Evolutionary conservation across 495 filamentous ascomycete genomes (phyloP).

Genomic region (Astrocystis sublimbata): DNA sequence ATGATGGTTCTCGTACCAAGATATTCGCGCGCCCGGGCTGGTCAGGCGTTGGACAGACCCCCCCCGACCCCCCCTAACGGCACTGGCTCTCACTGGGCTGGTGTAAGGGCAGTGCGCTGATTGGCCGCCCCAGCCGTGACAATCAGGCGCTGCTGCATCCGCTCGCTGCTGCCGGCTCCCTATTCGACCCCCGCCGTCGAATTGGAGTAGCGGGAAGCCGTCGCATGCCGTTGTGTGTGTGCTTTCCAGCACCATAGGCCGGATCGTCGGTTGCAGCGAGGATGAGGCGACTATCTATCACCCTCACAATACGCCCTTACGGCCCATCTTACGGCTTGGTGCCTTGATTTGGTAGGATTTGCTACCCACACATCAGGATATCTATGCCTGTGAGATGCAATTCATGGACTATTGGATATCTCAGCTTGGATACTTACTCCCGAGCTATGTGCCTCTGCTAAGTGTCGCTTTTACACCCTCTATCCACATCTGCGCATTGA

Average conservation of each 20-base stretch:
- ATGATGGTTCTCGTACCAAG: slow-evolving; percentile 11
- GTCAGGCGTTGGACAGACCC: slow-evolving; percentile 3
- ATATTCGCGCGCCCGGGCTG: slow-evolving; percentile 1
- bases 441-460: neutral
- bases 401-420: neutral
- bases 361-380: neutral
- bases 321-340: neutral
- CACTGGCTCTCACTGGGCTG: slow-evolving; percentile 12
- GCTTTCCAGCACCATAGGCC: neutral
- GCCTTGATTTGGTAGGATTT: neutral
- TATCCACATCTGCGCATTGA: neutral
- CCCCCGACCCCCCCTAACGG: too few species aligned
- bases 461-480: neutral
- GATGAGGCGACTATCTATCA: neutral
- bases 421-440: neutral
- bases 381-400: neutral
- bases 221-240: neutral
- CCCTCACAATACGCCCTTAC: slow-evolving; percentile 14
- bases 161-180: slow-evolving; percentile 28
- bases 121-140: slow-evolving; percentile 25
- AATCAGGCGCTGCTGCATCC: slow-evolving; percentile 36
- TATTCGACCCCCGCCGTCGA: slow-evolving; percentile 21
- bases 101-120: slow-evolving; percentile 24
- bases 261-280: slow-evolving; percentile 1
- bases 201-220: slow-evolving; percentile 21